These are phyloP conservation scores for Plasmodium blacklocki DNA, from an alignment of 169 alveolate species.

Conservation along the genomic window DNA sequence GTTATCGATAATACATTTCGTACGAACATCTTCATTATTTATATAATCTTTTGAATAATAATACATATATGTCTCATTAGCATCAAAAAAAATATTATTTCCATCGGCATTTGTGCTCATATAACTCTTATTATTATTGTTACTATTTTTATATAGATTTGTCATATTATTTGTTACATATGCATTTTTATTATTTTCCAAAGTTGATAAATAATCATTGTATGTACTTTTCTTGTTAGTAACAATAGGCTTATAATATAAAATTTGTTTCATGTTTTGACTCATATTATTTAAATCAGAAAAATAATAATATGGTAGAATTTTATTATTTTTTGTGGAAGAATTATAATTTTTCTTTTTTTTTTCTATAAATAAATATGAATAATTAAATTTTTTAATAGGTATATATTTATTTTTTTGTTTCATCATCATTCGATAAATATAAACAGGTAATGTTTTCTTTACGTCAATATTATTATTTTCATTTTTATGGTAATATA, in stretches of 20 bases:
- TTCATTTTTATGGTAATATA: neutral
- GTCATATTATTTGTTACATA: too few relatives aligned
- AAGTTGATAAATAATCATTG: neutral
- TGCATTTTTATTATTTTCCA: too few relatives aligned
- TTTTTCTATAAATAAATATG: slow-evolving; percentile 1
- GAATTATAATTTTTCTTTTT: neutral
- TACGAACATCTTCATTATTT: too few relatives aligned
- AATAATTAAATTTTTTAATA: neutral
- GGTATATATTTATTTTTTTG: slow-evolving; percentile 5
- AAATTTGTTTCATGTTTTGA: neutral
- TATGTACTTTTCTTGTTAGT: neutral
- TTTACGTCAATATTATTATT: neutral
- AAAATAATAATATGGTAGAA: slow-evolving; percentile 1
- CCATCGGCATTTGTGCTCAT: too few relatives aligned
- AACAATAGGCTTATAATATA: neutral
- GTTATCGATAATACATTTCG: too few relatives aligned
- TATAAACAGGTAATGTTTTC: neutral
- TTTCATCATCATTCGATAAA: neutral
- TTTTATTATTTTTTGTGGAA: neutral
- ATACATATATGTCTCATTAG: too few relatives aligned
- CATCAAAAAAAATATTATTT: too few relatives aligned
- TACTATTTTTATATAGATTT: too few relatives aligned
- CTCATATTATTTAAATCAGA: neutral
- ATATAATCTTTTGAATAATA: too few relatives aligned
- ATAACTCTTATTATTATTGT: too few relatives aligned